Evolutionary conservation across 371 early-diverging fungal species (phyloP).

Genomic region (Basidiobolus meristosporus): DNA sequence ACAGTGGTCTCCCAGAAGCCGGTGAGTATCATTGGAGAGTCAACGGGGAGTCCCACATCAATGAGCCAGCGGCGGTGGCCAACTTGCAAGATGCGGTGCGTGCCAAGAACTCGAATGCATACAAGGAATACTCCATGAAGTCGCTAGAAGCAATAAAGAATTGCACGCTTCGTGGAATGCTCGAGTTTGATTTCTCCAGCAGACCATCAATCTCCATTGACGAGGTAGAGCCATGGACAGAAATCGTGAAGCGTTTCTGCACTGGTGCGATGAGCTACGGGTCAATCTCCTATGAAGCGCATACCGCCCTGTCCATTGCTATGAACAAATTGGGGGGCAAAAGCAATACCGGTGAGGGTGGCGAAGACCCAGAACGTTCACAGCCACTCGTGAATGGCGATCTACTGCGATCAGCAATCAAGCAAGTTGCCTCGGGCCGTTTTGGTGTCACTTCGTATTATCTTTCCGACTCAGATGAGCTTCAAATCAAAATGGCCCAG

Average conservation of each 20-base stretch:
- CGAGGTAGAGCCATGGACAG: conserved; percentile 91
- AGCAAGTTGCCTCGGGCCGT: conserved; percentile 93
- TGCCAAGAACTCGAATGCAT: conserved; percentile 65
- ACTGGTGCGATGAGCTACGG: conserved; percentile 99
- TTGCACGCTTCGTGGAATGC: conserved; percentile 87
- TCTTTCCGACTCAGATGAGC: conserved; percentile 80
- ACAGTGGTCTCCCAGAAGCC: conserved; percentile 57
- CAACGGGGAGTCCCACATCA: conserved; percentile 81
- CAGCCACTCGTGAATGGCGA: conserved; percentile 41
- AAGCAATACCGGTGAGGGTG: conserved; percentile 96
- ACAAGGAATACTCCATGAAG: conserved; percentile 61
- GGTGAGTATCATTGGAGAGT: conserved; percentile 94
- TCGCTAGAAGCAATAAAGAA: conserved; percentile 66
- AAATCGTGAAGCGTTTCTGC: conserved; percentile 85
- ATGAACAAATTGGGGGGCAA: conserved; percentile 93
- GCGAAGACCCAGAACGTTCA: conserved; percentile 82
- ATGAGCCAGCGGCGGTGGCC: conserved; percentile 74
- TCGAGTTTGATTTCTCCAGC: conserved; percentile 67
- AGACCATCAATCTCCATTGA: conserved; percentile 65
- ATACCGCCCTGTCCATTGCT: conserved; percentile 77
- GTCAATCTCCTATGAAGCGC: conserved; percentile 90
- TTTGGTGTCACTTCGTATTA: conserved; percentile 93
- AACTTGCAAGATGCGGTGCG: conserved; percentile 92
- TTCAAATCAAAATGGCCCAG: conserved; percentile 98
- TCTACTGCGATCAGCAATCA: conserved; percentile 80